Evolutionary conservation across 2,329 filamentous ascomycete genomes (phyloP).

Genomic region (Pseudogymnoascus sp.): DNA sequence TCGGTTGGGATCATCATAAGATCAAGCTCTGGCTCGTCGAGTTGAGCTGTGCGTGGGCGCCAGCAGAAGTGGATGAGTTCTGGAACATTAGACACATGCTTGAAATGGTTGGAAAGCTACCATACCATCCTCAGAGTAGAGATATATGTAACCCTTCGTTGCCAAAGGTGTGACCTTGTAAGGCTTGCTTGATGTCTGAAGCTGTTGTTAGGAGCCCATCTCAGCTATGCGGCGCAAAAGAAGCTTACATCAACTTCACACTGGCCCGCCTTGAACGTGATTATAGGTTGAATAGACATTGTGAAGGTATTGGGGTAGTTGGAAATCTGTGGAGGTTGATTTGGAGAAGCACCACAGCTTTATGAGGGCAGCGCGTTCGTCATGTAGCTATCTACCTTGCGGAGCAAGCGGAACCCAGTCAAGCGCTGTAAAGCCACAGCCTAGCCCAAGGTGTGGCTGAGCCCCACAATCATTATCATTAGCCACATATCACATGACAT

Average conservation of each 20-base stretch:
- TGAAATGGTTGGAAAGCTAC: slow-evolving; percentile 16
- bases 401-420: slow-evolving; percentile 3
- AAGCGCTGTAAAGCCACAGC: slow-evolving; percentile 5
- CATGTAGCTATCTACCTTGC: slow-evolving; percentile 13
- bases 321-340: slow-evolving; percentile 18
- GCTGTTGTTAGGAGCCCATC: slow-evolving; percentile 20
- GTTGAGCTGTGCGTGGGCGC: slow-evolving; percentile 68
- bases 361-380: slow-evolving; percentile 17
- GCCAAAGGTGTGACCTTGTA: slow-evolving; percentile 67
- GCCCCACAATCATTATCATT: neutral
- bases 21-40: slow-evolving; percentile 74
- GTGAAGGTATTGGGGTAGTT: slow-evolving; percentile 23
- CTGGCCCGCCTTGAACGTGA: slow-evolving; percentile 93
- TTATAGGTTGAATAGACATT: slow-evolving; percentile 81
- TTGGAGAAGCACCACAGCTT: slow-evolving; percentile 13
- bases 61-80: slow-evolving; percentile 96
- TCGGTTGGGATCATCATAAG: slow-evolving; percentile 91
- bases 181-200: slow-evolving; percentile 49
- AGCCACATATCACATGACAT: slow-evolving; percentile 11
- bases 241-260: slow-evolving; percentile 74
- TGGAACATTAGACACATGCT: slow-evolving; percentile 33
- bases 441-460: slow-evolving; percentile 8
- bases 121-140: slow-evolving; percentile 83
- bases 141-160: slow-evolving; percentile 80
- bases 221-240: slow-evolving; percentile 16